Evolutionary conservation across 768 basidiomycete species (phyloP).

Genomic region (Suillus sp.): DNA sequence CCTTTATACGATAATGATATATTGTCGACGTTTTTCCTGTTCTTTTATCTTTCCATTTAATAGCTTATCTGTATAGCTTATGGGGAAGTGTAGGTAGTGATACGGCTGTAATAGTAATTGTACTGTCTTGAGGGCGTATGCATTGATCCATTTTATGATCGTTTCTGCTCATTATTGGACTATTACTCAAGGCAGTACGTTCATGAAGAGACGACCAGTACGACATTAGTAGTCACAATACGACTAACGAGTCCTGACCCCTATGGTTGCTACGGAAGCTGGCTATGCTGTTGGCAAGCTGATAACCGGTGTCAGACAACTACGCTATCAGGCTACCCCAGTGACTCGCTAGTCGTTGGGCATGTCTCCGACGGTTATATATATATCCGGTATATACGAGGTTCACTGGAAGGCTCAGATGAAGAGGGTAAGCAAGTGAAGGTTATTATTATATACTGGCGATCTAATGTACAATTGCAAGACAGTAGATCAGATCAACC

Average conservation of each 20-base stretch:
- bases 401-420: not conserved
- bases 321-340: not conserved
- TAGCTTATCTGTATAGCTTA: not conserved
- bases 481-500: not conserved
- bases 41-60: no score
- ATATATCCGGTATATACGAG: not conserved
- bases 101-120: not conserved
- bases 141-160: not conserved
- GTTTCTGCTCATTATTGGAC: not conserved
- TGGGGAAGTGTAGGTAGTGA: not conserved
- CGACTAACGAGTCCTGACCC: not conserved
- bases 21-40: not conserved
- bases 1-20: no score
- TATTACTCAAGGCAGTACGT: not conserved
- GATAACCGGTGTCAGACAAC: not conserved
- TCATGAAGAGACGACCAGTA: not conserved
- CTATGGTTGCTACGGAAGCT: not conserved
- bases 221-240: not conserved
- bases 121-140: not conserved
- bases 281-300: conserved; percentile 1
- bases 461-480: no score
- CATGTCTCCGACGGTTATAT: not conserved
- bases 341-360: not conserved
- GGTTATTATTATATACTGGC: not conserved
- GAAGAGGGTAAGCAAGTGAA: not conserved